Evolutionary conservation across 306 rosid genomes (phyloP).

Genomic region (Calophaca sinica): DNA sequence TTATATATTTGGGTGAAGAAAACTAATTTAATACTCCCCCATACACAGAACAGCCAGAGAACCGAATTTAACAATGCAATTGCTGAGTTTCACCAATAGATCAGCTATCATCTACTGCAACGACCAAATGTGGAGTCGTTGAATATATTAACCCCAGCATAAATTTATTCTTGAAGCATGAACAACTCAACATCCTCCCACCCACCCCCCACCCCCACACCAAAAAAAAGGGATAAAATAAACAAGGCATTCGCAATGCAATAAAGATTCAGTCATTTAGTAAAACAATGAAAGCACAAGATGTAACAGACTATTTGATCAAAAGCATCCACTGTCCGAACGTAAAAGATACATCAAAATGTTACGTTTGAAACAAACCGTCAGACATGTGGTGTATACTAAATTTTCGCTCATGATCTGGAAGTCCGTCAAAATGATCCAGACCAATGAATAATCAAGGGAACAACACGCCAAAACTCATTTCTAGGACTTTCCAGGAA

Average conservation of each 20-base stretch:
- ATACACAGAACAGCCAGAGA: not conserved
- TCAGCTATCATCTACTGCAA: not conserved
- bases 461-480: constrained; percentile 41
- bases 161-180: not conserved
- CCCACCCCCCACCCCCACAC: no score
- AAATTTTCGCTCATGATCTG: constrained; percentile 36
- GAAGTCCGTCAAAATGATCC: constrained; percentile 46
- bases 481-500: constrained; percentile 38
- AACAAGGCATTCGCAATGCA: not conserved
- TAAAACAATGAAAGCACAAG: constrained; percentile 26
- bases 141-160: not conserved
- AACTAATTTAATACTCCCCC: not conserved
- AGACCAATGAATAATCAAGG: constrained; percentile 31
- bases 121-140: not conserved
- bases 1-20: no score
- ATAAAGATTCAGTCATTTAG: constrained; percentile 17
- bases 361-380: constrained; percentile 37
- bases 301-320: constrained; percentile 28
- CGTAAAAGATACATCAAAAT: constrained; percentile 35
- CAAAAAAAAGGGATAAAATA: not conserved
- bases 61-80: not conserved
- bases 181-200: not conserved
- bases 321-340: constrained; percentile 36
- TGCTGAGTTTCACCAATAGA: not conserved
- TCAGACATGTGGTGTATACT: constrained; percentile 16